phyloP scores from a whole-genome alignment of 371 early-diverging fungal genomes.

The Lichtheimia ramosa region DNA sequence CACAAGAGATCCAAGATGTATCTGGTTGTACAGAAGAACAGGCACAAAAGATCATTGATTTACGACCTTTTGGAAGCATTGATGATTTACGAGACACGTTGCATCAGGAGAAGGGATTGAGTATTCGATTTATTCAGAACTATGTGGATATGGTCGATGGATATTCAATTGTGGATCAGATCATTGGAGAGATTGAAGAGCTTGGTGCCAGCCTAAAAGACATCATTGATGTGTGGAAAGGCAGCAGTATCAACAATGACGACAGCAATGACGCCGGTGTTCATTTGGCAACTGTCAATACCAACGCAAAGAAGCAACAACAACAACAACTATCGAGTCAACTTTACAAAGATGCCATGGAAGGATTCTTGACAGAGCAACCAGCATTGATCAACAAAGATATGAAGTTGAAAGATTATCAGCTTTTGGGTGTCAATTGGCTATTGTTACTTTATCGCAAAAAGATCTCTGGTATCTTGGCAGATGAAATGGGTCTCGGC shows the following conservation, averaged over 20 bases:
- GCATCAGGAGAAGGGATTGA: slow-evolving; percentile 57
- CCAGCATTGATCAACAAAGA: slow-evolving; percentile 56
- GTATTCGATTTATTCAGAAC: slow-evolving; percentile 56
- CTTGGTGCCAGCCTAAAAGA: slow-evolving; percentile 52
- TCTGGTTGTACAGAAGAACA: slow-evolving; percentile 62
- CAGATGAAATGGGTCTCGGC: slow-evolving; percentile 98
- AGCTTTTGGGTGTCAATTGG: slow-evolving; percentile 95
- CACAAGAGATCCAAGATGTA: slow-evolving; percentile 64
- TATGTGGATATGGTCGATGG: slow-evolving; percentile 71
- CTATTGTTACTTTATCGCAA: slow-evolving; percentile 79
- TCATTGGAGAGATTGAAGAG: slow-evolving; percentile 65
- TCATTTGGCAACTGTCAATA: slow-evolving; percentile 12
- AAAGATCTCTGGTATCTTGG: slow-evolving; percentile 83
- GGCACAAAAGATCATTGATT: slow-evolving; percentile 53
- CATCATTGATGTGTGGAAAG: slow-evolving; percentile 56
- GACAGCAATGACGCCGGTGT: slow-evolving; percentile 32
- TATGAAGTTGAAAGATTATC: slow-evolving; percentile 83
- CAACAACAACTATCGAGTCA: slow-evolving; percentile 13
- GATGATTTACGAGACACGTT: slow-evolving; percentile 54
- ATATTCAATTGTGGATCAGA: slow-evolving; percentile 70
- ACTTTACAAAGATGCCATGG: slow-evolving; percentile 36
- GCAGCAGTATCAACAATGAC: slow-evolving; percentile 13
- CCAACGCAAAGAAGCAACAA: slow-evolving; percentile 22
- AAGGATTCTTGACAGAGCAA: slow-evolving; percentile 49
- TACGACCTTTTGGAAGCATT: slow-evolving; percentile 67